Evolutionary conservation across 169 alveolate genomes (phyloP), one percentile per base, ranked within the genome.

Genomic region (Haemoproteus tartakovskyi): DNA sequence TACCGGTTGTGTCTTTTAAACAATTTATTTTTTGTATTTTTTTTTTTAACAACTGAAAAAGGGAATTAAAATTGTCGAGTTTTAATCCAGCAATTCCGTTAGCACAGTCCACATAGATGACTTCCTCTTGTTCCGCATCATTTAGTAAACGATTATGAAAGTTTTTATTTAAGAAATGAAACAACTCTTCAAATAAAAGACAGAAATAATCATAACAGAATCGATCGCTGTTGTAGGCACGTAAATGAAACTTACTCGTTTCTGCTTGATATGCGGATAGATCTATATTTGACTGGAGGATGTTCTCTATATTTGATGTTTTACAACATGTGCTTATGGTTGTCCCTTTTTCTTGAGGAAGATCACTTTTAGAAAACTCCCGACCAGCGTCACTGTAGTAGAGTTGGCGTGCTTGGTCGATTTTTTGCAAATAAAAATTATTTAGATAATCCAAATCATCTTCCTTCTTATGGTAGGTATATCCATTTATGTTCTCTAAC

Each of bases 1-100:
- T 29, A 38, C 43, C 21, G 12, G 24, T 38, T 30, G 54, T 78
- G 19, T 46, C 51, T 9, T 70, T 18, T 37, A 47, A 22, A 43
- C 11, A 70, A 70, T 70, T 70, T 12, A 70, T 41, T 70, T 70
- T 70, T 4, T n/a, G 27, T 43, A 70, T 70, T 43, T 43, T 54
- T 56, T 70, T 70, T 54, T 70, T 70, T 70, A 70, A 54, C 12
- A 70, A 36, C 4, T 21, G 30, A 56, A 70, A 70, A 11, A 70
- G 3, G 4, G 16, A 19, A 3, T 59, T 19, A 22, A 70, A 70
- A 4, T 54, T 56, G 14, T 70, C 84, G 8, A 70, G 26, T 45
- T 70, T 70, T 29, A 70, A 36, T 37, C 84, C 57, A 27, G 78
- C 78, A 30, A 70, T 30, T 43, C 84, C 84, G 45, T 70, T 70